Conservation (phyloP, 2,329 filamentous ascomycete genomes). For the Colletotrichum sp. region DNA sequence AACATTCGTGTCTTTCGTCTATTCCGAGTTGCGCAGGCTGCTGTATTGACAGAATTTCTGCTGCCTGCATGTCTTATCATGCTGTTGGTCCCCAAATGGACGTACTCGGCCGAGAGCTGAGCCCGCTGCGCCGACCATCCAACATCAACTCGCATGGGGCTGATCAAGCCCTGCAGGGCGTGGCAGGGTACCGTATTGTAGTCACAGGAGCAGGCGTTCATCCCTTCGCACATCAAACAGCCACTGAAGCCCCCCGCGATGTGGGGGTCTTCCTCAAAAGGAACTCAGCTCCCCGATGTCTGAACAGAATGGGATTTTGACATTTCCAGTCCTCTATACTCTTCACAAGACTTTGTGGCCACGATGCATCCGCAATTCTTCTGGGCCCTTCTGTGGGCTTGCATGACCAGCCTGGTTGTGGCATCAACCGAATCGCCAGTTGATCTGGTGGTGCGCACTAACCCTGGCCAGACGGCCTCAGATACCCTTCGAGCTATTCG, state of each 20-base stretch:
- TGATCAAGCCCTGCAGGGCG: neutral
- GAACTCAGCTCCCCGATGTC: neutral
- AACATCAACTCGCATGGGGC: neutral
- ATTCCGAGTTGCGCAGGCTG: neutral
- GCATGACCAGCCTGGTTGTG: neutral
- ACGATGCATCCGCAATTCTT: neutral
- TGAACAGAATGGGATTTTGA: neutral
- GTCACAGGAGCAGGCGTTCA: neutral
- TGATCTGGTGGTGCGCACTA: neutral
- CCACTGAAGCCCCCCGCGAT: neutral
- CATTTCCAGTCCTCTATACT: neutral
- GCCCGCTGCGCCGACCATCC: neutral
- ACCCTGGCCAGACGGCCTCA: neutral
- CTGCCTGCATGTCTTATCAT: neutral
- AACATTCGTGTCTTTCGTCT: neutral
- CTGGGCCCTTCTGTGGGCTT: neutral
- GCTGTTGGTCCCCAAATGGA: neutral
- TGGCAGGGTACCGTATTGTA: neutral
- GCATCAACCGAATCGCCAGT: neutral
- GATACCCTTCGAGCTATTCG: conserved; percentile 1
- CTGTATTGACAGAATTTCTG: neutral
- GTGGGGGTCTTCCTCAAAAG: neutral
- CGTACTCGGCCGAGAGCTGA: neutral
- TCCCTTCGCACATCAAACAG: neutral
- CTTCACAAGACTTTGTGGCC: neutral